Conservation (phyloP, 2,329 filamentous ascomycete genomes). For the Mycosphaerella arachidis region DNA sequence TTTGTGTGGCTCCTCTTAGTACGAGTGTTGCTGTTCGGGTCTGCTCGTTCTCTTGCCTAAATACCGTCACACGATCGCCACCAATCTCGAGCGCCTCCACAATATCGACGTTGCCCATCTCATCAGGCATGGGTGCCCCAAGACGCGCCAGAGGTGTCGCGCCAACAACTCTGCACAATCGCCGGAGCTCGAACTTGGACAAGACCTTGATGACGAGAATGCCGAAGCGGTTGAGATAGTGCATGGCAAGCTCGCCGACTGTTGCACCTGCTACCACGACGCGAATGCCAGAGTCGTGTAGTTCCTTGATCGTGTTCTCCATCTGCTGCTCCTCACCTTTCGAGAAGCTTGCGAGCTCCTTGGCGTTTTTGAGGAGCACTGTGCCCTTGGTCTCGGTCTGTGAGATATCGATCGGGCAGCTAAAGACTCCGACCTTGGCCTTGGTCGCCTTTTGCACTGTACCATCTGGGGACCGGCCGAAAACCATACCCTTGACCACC, state of each 20-base stretch:
- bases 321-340: conserved; percentile 93
- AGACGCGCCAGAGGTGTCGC: conserved; percentile 93
- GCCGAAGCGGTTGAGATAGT: conserved; percentile 96
- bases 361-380: conserved; percentile 89
- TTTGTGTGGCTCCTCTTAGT: conserved; percentile 91
- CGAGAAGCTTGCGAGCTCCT: conserved; percentile 98
- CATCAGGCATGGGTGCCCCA: conserved; percentile 98
- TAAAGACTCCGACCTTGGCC: conserved; percentile 95
- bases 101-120: conserved; percentile 92
- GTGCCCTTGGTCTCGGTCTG: conserved; percentile 99
- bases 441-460: conserved; percentile 80
- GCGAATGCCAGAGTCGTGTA: conserved; percentile 87
- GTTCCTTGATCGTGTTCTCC: conserved; percentile 86
- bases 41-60: conserved; percentile 89
- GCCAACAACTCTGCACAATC: conserved; percentile 91
- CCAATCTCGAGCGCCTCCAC: conserved; percentile 98
- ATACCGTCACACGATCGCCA: conserved; percentile 95
- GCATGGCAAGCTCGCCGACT: conserved; percentile 91
- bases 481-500: conserved; percentile 98
- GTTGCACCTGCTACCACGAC: conserved; percentile 89
- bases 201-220: conserved; percentile 96
- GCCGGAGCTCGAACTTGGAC: conserved; percentile 94
- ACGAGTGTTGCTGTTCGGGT: conserved; percentile 93
- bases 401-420: conserved; percentile 88
- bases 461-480: conserved; percentile 90